Conservation (phyloP, 441 rosid genomes). For the Populus hybrid region DNA sequence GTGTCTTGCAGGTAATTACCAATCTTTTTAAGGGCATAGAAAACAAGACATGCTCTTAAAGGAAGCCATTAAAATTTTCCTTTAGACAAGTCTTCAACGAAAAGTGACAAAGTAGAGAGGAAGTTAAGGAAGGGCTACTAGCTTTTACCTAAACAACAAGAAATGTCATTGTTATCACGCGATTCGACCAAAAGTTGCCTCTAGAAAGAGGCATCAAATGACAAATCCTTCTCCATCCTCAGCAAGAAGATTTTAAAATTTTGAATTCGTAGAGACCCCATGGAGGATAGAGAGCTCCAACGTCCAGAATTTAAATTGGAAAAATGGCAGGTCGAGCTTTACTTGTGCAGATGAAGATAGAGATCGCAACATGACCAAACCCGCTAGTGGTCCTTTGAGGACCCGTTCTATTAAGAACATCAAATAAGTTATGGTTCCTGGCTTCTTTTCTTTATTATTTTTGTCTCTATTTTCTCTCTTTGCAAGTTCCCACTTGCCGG, state of each 20-base stretch:
- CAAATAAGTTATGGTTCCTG: not conserved
- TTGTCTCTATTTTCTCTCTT: no score
- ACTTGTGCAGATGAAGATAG: not conserved
- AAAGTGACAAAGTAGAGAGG: conserved; percentile 16
- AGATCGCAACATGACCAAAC: conserved; percentile 7
- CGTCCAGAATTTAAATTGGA: conserved; percentile 6
- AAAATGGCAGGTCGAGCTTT: not conserved
- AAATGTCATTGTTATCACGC: conserved; percentile 46
- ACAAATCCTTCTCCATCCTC: not conserved
- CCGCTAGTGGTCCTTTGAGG: conserved; percentile 6
- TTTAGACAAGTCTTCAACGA: not conserved
- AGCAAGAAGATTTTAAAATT: not conserved
- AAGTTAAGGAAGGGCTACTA: not conserved
- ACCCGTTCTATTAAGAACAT: not conserved
- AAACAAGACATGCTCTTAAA: not conserved
- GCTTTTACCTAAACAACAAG: conserved; percentile 41
- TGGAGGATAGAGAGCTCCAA: not conserved
- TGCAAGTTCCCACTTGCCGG: no score
- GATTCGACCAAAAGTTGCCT: conserved; percentile 29
- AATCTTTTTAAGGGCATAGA: not conserved
- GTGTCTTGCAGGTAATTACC: not conserved
- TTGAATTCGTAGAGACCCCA: not conserved
- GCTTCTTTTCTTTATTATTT: not conserved
- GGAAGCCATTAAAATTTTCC: not conserved
- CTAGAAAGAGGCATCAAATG: conserved; percentile 20